Conservation (phyloP, 2,329 filamentous ascomycete species). For the Ampelomyces quisqualis region DNA sequence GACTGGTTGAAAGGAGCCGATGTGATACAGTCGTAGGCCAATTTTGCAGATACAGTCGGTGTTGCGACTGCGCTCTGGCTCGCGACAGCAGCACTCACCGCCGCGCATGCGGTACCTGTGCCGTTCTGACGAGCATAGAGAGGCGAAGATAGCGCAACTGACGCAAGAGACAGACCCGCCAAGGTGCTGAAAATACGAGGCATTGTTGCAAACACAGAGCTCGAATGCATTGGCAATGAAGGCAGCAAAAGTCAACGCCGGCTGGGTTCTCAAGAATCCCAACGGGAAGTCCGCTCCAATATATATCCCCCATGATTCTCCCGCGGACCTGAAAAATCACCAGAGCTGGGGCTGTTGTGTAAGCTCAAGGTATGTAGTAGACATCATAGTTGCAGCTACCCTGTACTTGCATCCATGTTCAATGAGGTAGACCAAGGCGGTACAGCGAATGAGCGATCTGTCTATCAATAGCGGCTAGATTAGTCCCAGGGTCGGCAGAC, state of each 20-base stretch:
- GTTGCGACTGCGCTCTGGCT: slow-evolving; percentile 26
- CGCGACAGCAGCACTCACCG: slow-evolving; percentile 32
- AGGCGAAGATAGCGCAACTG: slow-evolving; percentile 30
- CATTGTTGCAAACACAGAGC: slow-evolving; percentile 22
- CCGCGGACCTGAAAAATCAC: slow-evolving; percentile 7
- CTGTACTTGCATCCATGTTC: slow-evolving; percentile 12
- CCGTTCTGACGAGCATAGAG: slow-evolving; percentile 31
- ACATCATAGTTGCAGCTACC: slow-evolving; percentile 21
- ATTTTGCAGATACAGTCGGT: slow-evolving; percentile 46
- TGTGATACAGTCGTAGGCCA: slow-evolving; percentile 51
- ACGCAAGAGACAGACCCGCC: slow-evolving; percentile 29
- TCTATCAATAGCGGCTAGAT: slow-evolving; percentile 12
- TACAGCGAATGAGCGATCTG: slow-evolving; percentile 16
- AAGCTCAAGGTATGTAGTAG: slow-evolving; percentile 7
- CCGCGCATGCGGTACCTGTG: slow-evolving; percentile 33
- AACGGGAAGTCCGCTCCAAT: no score
- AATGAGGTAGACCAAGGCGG: slow-evolving; percentile 8
- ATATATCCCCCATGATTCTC: slow-evolving; percentile 9
- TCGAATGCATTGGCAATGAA: background rate
- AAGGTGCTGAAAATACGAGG: slow-evolving; percentile 22
- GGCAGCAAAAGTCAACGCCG: background rate
- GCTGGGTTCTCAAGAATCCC: no score
- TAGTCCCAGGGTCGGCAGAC: background rate
- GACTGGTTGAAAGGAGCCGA: slow-evolving; percentile 50
- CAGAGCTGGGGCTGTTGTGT: slow-evolving; percentile 1